Evolutionary conservation across 108 stramenopile species (phyloP), one percentile per base, ranked within the genome.

Genomic region (Cyclotella atomus): DNA sequence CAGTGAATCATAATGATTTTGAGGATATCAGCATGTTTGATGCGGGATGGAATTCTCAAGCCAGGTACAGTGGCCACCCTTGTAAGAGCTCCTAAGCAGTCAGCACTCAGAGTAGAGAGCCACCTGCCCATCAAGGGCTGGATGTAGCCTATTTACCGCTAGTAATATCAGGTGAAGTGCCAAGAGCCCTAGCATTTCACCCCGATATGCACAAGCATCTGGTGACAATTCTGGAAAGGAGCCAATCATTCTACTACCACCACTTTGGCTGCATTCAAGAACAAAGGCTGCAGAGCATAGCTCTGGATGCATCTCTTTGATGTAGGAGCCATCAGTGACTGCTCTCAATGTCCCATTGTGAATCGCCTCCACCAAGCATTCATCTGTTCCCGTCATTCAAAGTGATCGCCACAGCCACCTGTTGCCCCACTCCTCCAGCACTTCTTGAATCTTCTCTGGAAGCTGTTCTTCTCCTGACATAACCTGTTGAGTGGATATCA

Each of bases 271-370:
- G 36, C 66, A 68, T 24, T 68, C 66, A 1, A 75, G 2, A 4
- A 75, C 34, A 21, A 67, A 66, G 5, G 57, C 73, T 10, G 30
- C 28, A 2, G 66, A 41, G 29, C 65, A 59, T 12, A 61, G 21
- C 2, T 69, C 55, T n/a, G 53, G 34, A 16, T 29, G 20, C 3
- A 75, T 2, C 15, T 67, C 36, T 2, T 28, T 25, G 5, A 68
- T 68, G 17, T 68, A 75, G 12, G 66, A 75, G 12, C 74, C 74
- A 28, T 68, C 74, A 12, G 66, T 75, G 0, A 68, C 66, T 15
- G 71, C 46, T 6, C 62, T 35, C 2, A 29, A 63, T 4, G 60
- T 23, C 21, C 49, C 47, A 5, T 62, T 35, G 12, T 16, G 16
- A 23, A 72, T 63, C 4, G 71, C 30, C 8, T 46, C 61, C 0